Percentiles rank a stretch among this genome's conserved stretches.
These are phyloP conservation scores for Mucor circinelloides DNA, from an alignment of 371 early-diverging fungal genomes.

Conservation along the genomic window DNA sequence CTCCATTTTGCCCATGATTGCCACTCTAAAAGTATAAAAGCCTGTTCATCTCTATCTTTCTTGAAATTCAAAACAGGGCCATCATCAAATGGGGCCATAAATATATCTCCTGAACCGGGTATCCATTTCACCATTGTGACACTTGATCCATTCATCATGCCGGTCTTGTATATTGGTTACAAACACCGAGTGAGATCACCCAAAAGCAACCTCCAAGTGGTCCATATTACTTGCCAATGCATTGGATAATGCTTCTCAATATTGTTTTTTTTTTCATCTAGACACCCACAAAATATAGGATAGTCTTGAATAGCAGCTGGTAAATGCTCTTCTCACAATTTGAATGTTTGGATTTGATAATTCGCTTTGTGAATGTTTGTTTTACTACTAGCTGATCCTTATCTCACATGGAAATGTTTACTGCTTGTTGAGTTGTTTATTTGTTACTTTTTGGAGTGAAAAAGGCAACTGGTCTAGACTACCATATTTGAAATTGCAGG, in stretches of 20 bases:
- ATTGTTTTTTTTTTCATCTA: too few species aligned
- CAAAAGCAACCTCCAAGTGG: slow-evolving; percentile 75
- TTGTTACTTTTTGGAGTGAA: too few species aligned
- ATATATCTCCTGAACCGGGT: slow-evolving; percentile 81
- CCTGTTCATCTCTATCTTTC: slow-evolving; percentile 78
- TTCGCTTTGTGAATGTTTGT: too few species aligned
- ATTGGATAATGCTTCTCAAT: slow-evolving; percentile 37
- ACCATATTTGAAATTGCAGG: too few species aligned
- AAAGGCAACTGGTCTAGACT: too few species aligned
- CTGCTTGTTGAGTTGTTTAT: too few species aligned
- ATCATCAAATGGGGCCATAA: slow-evolving; percentile 79
- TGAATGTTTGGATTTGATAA: too few species aligned
- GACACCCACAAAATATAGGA: too few species aligned
- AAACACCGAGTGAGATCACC: slow-evolving; percentile 85
- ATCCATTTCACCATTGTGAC: slow-evolving; percentile 89
- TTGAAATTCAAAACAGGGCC: slow-evolving; percentile 82
- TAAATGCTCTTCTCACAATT: too few species aligned
- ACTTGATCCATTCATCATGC: slow-evolving; percentile 58
- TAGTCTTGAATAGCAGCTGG: too few species aligned
- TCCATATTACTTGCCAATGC: slow-evolving; percentile 57
- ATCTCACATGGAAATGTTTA: too few species aligned
- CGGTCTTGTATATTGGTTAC: slow-evolving; percentile 64
- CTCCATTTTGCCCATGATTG: slow-evolving; percentile 29
- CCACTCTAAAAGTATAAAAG: slow-evolving; percentile 40
- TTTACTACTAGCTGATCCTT: too few species aligned